Percentiles rank a stretch among this genome's conserved stretches.
These are phyloP conservation scores for Biancaea sappan DNA, from an alignment of 306 rosid species.

Conservation along the genomic window DNA sequence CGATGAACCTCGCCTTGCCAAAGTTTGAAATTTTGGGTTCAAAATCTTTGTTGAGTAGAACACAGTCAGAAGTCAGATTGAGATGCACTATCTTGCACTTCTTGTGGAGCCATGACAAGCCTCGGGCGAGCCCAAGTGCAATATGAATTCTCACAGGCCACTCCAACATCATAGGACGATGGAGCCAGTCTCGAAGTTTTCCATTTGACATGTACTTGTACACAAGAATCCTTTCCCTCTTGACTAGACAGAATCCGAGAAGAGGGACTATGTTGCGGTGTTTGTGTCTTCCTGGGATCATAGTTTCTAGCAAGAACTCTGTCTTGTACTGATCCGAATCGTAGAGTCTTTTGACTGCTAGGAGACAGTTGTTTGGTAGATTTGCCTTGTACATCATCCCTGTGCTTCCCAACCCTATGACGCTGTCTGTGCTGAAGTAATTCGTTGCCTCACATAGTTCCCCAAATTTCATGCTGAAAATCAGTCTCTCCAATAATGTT, in stretches of 20 bases:
- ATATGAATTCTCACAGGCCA: conserved; percentile 42
- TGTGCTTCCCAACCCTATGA: conserved; percentile 39
- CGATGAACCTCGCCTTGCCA: conserved; percentile 27
- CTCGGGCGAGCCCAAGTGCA: conserved; percentile 45
- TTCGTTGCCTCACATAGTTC: conserved; percentile 40
- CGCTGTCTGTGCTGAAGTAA: conserved; percentile 34
- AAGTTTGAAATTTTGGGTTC: conserved; percentile 47
- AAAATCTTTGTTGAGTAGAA: conserved; percentile 40
- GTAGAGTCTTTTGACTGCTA: conserved; percentile 42
- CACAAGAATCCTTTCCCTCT: conserved; percentile 33
- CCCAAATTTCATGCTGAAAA: conserved; percentile 29
- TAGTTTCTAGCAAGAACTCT: conserved; percentile 36
- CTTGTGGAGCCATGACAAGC: conserved; percentile 44
- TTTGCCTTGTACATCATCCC: conserved; percentile 48
- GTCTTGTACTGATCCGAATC: conserved; percentile 26
- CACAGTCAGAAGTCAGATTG: conserved; percentile 34
- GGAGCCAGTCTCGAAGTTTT: conserved; percentile 37
- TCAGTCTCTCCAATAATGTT: conserved; percentile 33
- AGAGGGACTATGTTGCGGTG: conserved; percentile 34
- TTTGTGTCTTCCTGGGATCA: conserved; percentile 28
- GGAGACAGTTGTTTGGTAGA: conserved; percentile 10
- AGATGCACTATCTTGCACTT: conserved; percentile 36
- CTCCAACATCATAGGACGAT: neutral
- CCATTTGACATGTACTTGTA: conserved; percentile 42
- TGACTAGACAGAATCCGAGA: conserved; percentile 37